Evolutionary conservation across 2,329 filamentous ascomycete genomes (phyloP).

Genomic region (Thyridium curvatum): DNA sequence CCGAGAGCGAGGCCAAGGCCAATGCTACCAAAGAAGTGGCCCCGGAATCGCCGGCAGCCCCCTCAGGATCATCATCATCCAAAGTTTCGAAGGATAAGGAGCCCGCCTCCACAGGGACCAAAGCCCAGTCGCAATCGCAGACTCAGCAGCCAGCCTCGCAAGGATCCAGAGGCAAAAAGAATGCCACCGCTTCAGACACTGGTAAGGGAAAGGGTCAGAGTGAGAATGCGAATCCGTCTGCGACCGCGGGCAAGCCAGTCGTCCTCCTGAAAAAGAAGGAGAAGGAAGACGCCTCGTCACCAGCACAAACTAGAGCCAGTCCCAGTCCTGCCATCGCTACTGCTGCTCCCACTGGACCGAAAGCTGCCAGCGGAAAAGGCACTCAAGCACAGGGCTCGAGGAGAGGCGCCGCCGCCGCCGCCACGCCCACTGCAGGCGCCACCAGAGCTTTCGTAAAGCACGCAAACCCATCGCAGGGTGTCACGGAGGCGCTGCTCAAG

Average conservation of each 20-base stretch:
- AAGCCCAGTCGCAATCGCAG: constrained; percentile 9
- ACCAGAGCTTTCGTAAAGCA: constrained; percentile 74
- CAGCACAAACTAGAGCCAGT: too few relatives aligned
- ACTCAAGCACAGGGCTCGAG: constrained; percentile 11
- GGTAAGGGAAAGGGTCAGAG: constrained; percentile 16
- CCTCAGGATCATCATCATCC: constrained; percentile 10
- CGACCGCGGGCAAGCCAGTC: constrained; percentile 21
- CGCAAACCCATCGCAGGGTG: constrained; percentile 82
- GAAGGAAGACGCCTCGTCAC: not conserved
- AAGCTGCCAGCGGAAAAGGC: constrained; percentile 9
- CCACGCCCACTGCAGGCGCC: constrained; percentile 34
- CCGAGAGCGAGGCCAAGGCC: constrained; percentile 39
- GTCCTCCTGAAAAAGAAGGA: constrained; percentile 32
- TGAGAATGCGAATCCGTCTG: constrained; percentile 14
- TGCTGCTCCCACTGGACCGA: constrained; percentile 12
- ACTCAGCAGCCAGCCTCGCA: constrained; percentile 8
- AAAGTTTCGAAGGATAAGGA: not conserved
- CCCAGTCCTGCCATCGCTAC: too few relatives aligned
- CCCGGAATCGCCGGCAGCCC: constrained; percentile 7
- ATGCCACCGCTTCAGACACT: constrained; percentile 8
- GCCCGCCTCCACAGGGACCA: constrained; percentile 15
- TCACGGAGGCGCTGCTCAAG: constrained; percentile 75
- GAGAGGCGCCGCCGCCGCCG: constrained; percentile 18
- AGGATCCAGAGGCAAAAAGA: constrained; percentile 13
- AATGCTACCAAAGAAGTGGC: constrained; percentile 25